Percentiles rank a stretch among this genome's conserved stretches.
phyloP scores from a whole-genome alignment of 441 rosid species.

The Eruca vesicaria region DNA sequence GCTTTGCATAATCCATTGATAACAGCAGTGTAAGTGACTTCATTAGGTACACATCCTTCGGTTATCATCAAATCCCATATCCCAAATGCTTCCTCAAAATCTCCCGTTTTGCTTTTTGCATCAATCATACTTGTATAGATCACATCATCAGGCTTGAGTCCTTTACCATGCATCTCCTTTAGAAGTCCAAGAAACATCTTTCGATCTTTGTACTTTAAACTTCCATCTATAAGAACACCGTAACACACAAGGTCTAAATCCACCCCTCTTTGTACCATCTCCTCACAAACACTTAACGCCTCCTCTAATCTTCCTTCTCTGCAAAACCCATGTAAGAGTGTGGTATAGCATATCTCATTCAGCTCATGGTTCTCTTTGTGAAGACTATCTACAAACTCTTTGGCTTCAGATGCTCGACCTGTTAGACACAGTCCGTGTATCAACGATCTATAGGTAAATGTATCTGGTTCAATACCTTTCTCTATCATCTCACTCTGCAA shows the following conservation, averaged over 20 bases:
- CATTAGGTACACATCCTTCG: constrained; percentile 72
- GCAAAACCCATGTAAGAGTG: constrained; percentile 74
- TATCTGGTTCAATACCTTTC: constrained; percentile 77
- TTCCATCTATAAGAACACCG: constrained; percentile 75
- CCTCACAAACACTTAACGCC: constrained; percentile 57
- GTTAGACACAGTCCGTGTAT: constrained; percentile 69
- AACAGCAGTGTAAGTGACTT: constrained; percentile 77
- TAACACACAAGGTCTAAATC: constrained; percentile 82
- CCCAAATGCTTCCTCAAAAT: constrained; percentile 59
- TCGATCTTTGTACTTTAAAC: constrained; percentile 56
- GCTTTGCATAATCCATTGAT: constrained; percentile 82
- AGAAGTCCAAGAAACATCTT: constrained; percentile 48
- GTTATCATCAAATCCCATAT: constrained; percentile 72
- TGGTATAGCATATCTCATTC: constrained; percentile 84
- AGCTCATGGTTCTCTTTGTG: constrained; percentile 52
- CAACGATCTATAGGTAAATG: constrained; percentile 76
- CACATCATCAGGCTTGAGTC: constrained; percentile 70
- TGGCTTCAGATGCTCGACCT: constrained; percentile 72
- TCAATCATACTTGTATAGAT: constrained; percentile 84
- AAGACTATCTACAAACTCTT: constrained; percentile 65
- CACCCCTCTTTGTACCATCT: constrained; percentile 73
- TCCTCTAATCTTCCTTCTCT: constrained; percentile 75
- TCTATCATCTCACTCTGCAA: constrained; percentile 65
- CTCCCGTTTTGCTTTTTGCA: constrained; percentile 68
- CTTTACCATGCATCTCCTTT: constrained; percentile 64